Base-by-base conservation (phyloP, 768 basidiomycete genomes). In the Leccinum disarticulatum region DNA sequence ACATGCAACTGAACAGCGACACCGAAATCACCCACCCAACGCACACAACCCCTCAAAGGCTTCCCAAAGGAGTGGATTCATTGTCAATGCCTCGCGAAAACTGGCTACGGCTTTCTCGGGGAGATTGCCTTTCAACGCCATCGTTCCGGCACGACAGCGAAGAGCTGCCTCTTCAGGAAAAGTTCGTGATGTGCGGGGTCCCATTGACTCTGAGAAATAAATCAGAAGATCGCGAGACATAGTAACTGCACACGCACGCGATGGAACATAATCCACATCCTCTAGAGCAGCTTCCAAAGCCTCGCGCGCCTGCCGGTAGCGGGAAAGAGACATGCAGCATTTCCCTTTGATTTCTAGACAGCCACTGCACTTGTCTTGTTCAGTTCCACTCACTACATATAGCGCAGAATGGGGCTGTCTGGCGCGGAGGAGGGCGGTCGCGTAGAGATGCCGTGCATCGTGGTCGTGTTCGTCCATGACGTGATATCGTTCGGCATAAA, bases 51-150 rank as follows among this genome's bases (percentile, higher is more conserved):
- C 93, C 68, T 94, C 91, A 67, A 94, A 90, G 5, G 94, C 94
- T 72, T 97, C 94, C 93, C 93, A 96, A 56, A 95, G 75, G 70
- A 91, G 83, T 33, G 92, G 91, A 69, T 93, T 87, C 51, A 86
- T 70, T 14, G 78, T 71, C 61, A 97, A 78, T 28, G 93, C 90
- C 59, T 86, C 83, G 50, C 80, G 80, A 72, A 89, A 95, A 68
- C 86, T 87, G 56, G 75, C 68, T 27, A 81, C 77, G n/a, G 94
- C 94, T 64, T 84, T 83, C 56, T 88, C 87, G 3, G 82, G 82
- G 59, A 90, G 80, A 72, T 93, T 92, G 52, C 88, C 91, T 73
- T 88, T 91, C 69, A 87, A 67, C 33, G 93, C 91, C 73, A 87
- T 83, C 41, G 77, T 81, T 46, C 93, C 94, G 52, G 90, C 82